phyloP scores from a whole-genome alignment of 2,329 filamentous ascomycete genomes.

The Acrocalymma vagum region DNA sequence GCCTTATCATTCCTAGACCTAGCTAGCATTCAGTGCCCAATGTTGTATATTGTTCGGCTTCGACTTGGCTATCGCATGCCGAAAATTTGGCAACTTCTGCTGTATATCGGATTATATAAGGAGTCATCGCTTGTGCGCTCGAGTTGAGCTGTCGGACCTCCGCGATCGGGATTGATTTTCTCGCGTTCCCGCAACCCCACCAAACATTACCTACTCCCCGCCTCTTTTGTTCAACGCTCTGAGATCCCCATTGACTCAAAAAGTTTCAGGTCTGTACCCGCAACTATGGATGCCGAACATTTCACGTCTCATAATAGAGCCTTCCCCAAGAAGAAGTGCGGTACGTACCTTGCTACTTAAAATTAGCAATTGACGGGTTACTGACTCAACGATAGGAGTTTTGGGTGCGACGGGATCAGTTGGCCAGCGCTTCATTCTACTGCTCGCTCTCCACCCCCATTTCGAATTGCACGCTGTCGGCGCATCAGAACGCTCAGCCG shows the following conservation, averaged over 20 bases:
- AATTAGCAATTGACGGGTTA: neutral
- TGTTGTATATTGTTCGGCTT: constrained; percentile 1
- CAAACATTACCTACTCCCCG: constrained; percentile 18
- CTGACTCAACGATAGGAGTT: constrained; percentile 60
- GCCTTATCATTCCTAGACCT: constrained; percentile 13
- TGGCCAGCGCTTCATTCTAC: constrained; percentile 92
- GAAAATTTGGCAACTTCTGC: constrained; percentile 1
- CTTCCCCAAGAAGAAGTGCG: constrained; percentile 63
- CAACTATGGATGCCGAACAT: constrained; percentile 53
- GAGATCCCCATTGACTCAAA: constrained; percentile 31
- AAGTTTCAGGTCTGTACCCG: constrained; percentile 19
- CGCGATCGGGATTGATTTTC: constrained; percentile 35
- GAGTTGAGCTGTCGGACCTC: constrained; percentile 18
- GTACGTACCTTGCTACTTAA: constrained; percentile 53
- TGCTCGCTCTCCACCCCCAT: constrained; percentile 86
- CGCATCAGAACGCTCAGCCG: constrained; percentile 86
- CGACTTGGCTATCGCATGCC: neutral
- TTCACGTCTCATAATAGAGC: constrained; percentile 49
- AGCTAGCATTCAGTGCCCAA: constrained; percentile 4
- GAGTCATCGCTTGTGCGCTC: constrained; percentile 3
- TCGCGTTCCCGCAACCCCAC: constrained; percentile 18
- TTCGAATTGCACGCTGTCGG: constrained; percentile 89
- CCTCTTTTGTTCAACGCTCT: constrained; percentile 31
- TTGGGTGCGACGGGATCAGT: constrained; percentile 94
- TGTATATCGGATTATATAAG: constrained; percentile 8